Evolutionary conservation across 129 eudicot genomes (phyloP).

Genomic region (Gnaphalium uliginosum): DNA sequence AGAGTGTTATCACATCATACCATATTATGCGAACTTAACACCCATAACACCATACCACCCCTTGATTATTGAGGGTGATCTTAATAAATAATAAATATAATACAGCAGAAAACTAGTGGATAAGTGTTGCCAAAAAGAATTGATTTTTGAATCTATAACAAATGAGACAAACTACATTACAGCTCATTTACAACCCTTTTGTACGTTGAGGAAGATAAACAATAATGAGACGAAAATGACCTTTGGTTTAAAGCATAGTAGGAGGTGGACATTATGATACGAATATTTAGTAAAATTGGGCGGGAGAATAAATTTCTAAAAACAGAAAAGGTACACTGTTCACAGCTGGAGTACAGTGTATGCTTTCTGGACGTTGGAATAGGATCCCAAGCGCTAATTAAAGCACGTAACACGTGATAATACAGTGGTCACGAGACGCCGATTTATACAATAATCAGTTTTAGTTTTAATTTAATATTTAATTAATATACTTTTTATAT

Average conservation of each 20-base stretch:
- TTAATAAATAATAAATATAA: too few species aligned
- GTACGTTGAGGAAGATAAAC: not conserved
- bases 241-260: not conserved
- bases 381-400: not conserved
- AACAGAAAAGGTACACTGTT: not conserved
- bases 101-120: too few species aligned
- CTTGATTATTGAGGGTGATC: too few species aligned
- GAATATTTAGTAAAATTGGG: not conserved
- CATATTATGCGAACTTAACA: too few species aligned
- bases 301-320: not conserved
- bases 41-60: too few species aligned
- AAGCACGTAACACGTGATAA: too few species aligned
- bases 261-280: not conserved
- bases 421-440: too few species aligned
- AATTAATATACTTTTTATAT: too few species aligned
- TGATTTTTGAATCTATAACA: not conserved
- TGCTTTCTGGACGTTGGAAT: not conserved
- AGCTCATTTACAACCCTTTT: not conserved
- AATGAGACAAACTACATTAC: not conserved
- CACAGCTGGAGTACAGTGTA: not conserved
- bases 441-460: too few species aligned
- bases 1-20: too few species aligned
- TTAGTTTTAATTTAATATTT: too few species aligned
- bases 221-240: constrained; percentile 1
- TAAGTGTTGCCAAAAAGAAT: not conserved